A percentile compares a stretch with the other conserved stretches of the same genome.
These are phyloP conservation scores for Cystofilobasidium bisporidii DNA, from an alignment of 768 basidiomycete genomes.

Conservation along the genomic window DNA sequence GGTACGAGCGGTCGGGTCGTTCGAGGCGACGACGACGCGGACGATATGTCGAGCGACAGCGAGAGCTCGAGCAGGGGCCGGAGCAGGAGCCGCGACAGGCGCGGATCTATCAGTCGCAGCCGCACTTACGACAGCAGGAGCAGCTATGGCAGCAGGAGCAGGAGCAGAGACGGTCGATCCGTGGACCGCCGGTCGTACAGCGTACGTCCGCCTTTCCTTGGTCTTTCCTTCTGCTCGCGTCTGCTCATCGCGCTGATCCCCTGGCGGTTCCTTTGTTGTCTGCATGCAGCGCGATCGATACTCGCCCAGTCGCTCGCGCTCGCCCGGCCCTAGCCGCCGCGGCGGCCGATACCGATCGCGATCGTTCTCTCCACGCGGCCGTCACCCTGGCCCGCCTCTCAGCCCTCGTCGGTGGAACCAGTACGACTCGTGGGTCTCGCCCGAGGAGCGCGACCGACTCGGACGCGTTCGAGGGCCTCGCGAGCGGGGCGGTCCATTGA, in stretches of 20 bases:
- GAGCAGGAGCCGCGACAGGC: background rate
- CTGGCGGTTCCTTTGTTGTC: no score
- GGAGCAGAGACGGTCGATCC: background rate
- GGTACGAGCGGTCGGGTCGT: background rate
- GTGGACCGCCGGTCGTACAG: no score
- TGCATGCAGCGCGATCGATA: no score
- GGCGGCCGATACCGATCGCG: background rate
- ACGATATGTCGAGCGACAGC: background rate
- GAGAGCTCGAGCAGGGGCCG: background rate
- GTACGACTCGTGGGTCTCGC: slow-evolving; percentile 21
- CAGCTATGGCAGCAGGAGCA: slow-evolving; percentile 7
- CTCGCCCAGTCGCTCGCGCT: no score
- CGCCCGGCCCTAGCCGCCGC: no score
- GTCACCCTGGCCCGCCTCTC: background rate
- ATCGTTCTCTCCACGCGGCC: background rate
- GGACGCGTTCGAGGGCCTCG: background rate
- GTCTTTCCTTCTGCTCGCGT: no score
- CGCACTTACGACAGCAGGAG: background rate
- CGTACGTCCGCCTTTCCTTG: no score
- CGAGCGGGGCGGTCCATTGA: no score
- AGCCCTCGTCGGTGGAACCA: background rate
- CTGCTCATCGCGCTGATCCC: no score
- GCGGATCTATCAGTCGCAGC: background rate
- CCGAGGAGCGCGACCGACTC: background rate
- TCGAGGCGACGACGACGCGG: background rate